Evolutionary conservation across 108 stramenopile species (phyloP).

Genomic region (Aurantiochytrium sp.): DNA sequence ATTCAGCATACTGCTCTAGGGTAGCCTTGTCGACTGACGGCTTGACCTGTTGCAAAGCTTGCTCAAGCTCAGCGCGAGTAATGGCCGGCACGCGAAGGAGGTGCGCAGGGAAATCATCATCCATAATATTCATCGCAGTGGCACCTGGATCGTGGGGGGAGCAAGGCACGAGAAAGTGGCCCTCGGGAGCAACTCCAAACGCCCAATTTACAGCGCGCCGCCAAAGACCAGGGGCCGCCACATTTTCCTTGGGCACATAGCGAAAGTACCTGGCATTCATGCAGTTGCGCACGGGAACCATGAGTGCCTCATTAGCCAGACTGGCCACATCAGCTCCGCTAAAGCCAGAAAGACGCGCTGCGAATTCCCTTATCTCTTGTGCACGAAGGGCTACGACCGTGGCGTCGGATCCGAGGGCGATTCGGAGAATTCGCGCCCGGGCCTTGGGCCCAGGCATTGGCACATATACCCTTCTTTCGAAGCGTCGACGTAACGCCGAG

Average conservation of each 20-base stretch:
- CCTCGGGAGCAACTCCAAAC: not conserved
- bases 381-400: slow-evolving; percentile 73
- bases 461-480: slow-evolving; percentile 97
- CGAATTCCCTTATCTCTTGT: slow-evolving; percentile 70
- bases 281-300: slow-evolving; percentile 89
- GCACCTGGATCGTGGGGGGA: not conserved
- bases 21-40: not conserved
- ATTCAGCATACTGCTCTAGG: not conserved
- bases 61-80: not conserved
- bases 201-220: not conserved
- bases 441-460: slow-evolving; percentile 68
- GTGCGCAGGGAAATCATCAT: not conserved
- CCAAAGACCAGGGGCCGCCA: not conserved
- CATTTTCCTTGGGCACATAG: not conserved
- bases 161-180: not conserved
- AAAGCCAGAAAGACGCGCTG: slow-evolving; percentile 66
- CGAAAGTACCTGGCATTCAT: slow-evolving; percentile 82
- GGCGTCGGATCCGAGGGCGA: slow-evolving; percentile 72
- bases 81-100: not conserved
- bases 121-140: not conserved
- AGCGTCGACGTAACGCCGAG: slow-evolving; percentile 95
- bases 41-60: not conserved
- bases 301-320: slow-evolving; percentile 89
- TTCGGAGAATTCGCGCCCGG: slow-evolving; percentile 73
- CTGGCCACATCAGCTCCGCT: slow-evolving; percentile 86